Evolutionary conservation across 805 yeast species (phyloP).

Genomic region (Wickerhamiella parazyma): DNA sequence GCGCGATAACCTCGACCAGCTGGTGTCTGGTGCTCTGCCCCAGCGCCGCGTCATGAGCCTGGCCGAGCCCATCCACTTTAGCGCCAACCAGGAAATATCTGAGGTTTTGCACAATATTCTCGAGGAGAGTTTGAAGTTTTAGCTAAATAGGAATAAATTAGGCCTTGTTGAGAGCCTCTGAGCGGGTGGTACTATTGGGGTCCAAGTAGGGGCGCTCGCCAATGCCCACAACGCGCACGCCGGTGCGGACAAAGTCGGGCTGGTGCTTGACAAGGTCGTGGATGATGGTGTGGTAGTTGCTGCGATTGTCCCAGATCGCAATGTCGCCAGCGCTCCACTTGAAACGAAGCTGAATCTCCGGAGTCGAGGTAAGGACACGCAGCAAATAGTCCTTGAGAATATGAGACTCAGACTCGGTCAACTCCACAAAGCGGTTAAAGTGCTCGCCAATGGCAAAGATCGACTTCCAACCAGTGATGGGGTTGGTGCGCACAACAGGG

Average conservation of each 20-base stretch:
- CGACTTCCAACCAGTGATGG: slow-evolving; percentile 51
- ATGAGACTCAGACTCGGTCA: slow-evolving; percentile 34
- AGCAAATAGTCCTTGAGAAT: slow-evolving; percentile 35
- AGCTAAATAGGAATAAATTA: not conserved
- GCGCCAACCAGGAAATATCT: slow-evolving; percentile 9
- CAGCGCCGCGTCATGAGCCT: slow-evolving; percentile 29
- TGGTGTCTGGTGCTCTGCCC: slow-evolving; percentile 30
- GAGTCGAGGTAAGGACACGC: slow-evolving; percentile 35
- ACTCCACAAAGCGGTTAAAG: slow-evolving; percentile 27
- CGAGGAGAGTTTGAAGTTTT: slow-evolving; percentile 9
- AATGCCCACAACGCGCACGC: slow-evolving; percentile 21
- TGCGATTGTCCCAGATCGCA: slow-evolving; percentile 49
- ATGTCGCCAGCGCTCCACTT: slow-evolving; percentile 40
- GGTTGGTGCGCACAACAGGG: slow-evolving; percentile 50
- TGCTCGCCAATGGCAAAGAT: slow-evolving; percentile 39
- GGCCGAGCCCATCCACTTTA: slow-evolving; percentile 15
- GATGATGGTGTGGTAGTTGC: slow-evolving; percentile 41
- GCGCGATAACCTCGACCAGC: slow-evolving; percentile 23
- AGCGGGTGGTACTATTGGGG: slow-evolving; percentile 19
- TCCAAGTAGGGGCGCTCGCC: slow-evolving; percentile 24
- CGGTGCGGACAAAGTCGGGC: slow-evolving; percentile 18
- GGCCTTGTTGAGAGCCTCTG: slow-evolving; percentile 12
- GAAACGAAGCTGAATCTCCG: slow-evolving; percentile 41
- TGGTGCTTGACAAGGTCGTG: slow-evolving; percentile 25
- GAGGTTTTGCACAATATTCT: slow-evolving; percentile 9